Base-by-base conservation (phyloP, 257 asterid species). In the Plectranthus barbatus region DNA sequence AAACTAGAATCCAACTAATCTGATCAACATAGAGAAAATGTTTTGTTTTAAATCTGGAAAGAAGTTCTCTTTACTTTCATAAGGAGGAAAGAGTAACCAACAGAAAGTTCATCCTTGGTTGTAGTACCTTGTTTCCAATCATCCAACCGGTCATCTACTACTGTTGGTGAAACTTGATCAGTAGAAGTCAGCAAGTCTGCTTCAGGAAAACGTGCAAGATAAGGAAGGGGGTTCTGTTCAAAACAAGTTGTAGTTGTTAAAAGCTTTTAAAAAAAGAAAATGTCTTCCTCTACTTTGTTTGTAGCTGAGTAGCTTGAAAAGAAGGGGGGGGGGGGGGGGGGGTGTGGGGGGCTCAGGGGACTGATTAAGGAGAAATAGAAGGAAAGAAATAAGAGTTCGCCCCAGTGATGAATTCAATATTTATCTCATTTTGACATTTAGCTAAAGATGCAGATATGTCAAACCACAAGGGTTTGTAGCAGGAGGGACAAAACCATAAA, bases 111-210 rank as follows among this genome's bases (percentile, higher is more conserved):
- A 66, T 49, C 62, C 14, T 62, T 59, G 64, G 52, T 60, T 72
- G 58, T 50, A 31, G 70, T 85, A 93, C 99, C 96, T 87, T 66
- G 84, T 71, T 68, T 72, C 99, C 99, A 93, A 72, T 76, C 79
- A 52, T 93, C 99, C 94, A 93, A 79, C 18, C 80, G 83, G 80
- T 93, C 99, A 73, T 87, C 99, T 50, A 83, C 82, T 69, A 90
- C 96, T 33, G 99, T 85, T 54, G 97, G 97, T 63, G 80, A 77
- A 80, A 84, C 85, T 78, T 78, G 90, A 84, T 93, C 99, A 34
- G 97, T 90, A 52, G 99, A 93, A 60, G 97, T 87, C 77, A 93
- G 79, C 76, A 93, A 79, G 68, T 93, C 99, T 53, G 99, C 99
- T 86, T 90, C 96, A 56, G 97, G 96, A 81, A 75, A 90, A 67